These are phyloP conservation scores for Rubia balearica DNA, from an alignment of 305 asterid genomes.

Conservation along the genomic window DNA sequence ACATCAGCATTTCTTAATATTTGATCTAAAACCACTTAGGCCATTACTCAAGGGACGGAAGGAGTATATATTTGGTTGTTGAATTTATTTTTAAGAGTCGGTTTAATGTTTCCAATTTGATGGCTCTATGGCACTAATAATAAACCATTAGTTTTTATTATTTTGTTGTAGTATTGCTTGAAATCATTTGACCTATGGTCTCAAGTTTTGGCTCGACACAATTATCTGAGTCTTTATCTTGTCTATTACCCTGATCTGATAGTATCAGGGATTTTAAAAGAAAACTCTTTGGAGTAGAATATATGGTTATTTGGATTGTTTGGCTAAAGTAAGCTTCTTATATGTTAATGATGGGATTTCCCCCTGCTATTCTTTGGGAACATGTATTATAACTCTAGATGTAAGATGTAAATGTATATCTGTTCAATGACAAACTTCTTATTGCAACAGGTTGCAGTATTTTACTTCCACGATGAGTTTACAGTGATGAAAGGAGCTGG, in stretches of 20 bases:
- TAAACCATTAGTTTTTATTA: neutral
- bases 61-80: neutral
- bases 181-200: neutral
- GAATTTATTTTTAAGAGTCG: neutral
- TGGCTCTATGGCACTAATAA: neutral
- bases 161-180: neutral
- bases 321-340: neutral
- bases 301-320: neutral
- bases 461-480: slow-evolving; percentile 87
- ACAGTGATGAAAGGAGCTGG: slow-evolving; percentile 84
- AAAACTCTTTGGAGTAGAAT: neutral
- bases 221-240: neutral
- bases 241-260: neutral
- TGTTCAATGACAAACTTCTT: slow-evolving; percentile 9
- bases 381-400: neutral
- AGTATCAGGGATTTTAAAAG: neutral
- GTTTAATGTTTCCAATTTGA: neutral
- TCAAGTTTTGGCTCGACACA: neutral
- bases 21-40: too few species aligned
- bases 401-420: neutral
- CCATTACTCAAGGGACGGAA: too few species aligned
- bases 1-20: too few species aligned
- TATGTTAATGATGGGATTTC: neutral
- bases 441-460: slow-evolving; percentile 75
- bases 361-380: neutral